Evolutionary conservation across 139 green algal species (phyloP), one percentile per base, ranked within the genome.

Genomic region (Diplosphaera chodatii): DNA sequence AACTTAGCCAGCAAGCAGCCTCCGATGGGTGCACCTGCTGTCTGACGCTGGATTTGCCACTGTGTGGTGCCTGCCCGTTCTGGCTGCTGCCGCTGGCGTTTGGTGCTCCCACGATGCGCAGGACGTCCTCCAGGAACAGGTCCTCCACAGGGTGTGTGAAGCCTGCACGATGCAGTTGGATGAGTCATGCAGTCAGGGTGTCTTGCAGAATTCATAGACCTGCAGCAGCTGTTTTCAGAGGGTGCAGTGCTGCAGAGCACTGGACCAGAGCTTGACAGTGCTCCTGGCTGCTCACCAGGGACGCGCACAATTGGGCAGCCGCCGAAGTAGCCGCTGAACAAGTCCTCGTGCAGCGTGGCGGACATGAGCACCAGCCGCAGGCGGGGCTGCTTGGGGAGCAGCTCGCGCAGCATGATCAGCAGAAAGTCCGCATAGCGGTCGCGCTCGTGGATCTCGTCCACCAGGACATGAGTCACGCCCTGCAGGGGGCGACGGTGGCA

Each of bases 131-230:
- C 67, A 97, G 73, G 73, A 86, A 94, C 34, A 94, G 83, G 69
- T 96, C 89, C 27, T 85, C 72, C 55, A 99, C 94, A 0, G 94
- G 94, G 77, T 96, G 88, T 0, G 94, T 98, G 82, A 97, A 97
- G 4, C 95, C 95, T 40, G 33, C 33, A 25, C 22, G 25, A 59
- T n/a, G n/a, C n/a, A n/a, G n/a, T n/a, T n/a, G n/a, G n/a, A n/a
- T n/a, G n/a, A n/a, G n/a, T n/a, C n/a, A n/a, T n/a, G n/a, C n/a
- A n/a, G n/a, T n/a, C n/a, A n/a, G n/a, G n/a, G n/a, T n/a, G n/a
- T n/a, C n/a, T n/a, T n/a, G n/a, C n/a, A n/a, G n/a, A n/a, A n/a
- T n/a, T n/a, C n/a, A n/a, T n/a, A n/a, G n/a, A n/a, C n/a, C n/a
- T n/a, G n/a, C n/a, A n/a, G n/a, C n/a, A n/a, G n/a, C n/a, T n/a